phyloP scores from a whole-genome alignment of 2,329 filamentous ascomycete genomes.

The Sporothrix luriei region DNA sequence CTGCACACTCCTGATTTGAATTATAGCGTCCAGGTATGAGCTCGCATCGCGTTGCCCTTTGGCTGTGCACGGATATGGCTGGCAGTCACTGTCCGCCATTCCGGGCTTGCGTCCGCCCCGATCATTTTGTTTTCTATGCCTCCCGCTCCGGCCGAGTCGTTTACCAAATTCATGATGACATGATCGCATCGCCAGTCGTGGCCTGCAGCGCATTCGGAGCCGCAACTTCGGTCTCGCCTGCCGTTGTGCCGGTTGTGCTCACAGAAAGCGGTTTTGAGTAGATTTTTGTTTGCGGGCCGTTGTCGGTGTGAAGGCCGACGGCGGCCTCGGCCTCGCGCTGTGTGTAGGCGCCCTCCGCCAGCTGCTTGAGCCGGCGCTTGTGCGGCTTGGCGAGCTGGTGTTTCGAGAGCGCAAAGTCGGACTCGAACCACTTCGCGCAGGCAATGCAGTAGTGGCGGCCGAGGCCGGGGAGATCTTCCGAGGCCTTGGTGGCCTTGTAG shows the following conservation, averaged over 20 bases:
- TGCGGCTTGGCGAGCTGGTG: conserved; percentile 90
- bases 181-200: conserved; percentile 27
- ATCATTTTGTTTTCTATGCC: neutral
- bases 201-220: conserved; percentile 13
- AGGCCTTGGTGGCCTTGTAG: conserved; percentile 75
- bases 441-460: conserved; percentile 87
- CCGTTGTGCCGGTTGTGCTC: conserved; percentile 11
- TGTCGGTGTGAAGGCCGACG: conserved; percentile 52
- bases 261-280: conserved; percentile 31
- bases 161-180: conserved; percentile 18
- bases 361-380: conserved; percentile 85
- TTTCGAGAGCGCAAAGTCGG: conserved; percentile 70
- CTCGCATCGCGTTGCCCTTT: neutral
- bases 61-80: neutral
- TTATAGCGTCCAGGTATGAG: neutral
- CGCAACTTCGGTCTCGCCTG: conserved; percentile 17
- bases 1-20: neutral
- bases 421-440: conserved; percentile 96
- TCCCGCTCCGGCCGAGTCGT: neutral
- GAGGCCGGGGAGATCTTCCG: conserved; percentile 84
- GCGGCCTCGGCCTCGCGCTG: conserved; percentile 85
- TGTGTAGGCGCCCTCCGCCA: conserved; percentile 82
- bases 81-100: neutral
- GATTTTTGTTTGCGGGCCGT: conserved; percentile 31
- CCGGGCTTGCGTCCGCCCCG: too few species aligned